Percentiles rank a stretch among this genome's conserved stretches.
Conservation (phyloP, 1,284 basidiomycete species). For the Mycena citricolor region DNA sequence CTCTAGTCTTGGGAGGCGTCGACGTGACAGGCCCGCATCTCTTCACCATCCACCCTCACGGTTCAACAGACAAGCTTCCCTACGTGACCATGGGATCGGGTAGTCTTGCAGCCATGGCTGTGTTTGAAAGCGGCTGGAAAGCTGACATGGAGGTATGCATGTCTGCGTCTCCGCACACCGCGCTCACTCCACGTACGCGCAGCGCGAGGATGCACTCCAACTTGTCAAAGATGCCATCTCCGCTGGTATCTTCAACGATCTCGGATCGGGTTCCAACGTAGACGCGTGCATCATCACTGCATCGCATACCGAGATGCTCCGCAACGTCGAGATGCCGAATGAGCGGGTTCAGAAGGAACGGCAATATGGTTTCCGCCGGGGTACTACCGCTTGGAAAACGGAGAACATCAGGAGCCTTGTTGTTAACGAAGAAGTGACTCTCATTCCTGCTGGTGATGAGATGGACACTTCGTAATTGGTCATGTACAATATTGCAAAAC, state of each 20-base stretch:
- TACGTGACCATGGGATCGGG: slow-evolving; percentile 99
- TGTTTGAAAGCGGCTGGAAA: slow-evolving; percentile 90
- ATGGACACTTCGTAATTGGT: slow-evolving; percentile 72
- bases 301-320: slow-evolving; percentile 80
- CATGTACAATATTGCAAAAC: too few species aligned
- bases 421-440: slow-evolving; percentile 67
- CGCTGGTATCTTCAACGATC: slow-evolving; percentile 98
- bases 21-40: slow-evolving; percentile 92
- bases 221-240: slow-evolving; percentile 88
- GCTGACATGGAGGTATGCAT: slow-evolving; percentile 74
- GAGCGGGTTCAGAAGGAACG: slow-evolving; percentile 83
- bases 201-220: slow-evolving; percentile 82
- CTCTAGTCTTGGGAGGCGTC: slow-evolving; percentile 96
- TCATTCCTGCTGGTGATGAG: slow-evolving; percentile 53
- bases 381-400: slow-evolving; percentile 86
- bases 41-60: slow-evolving; percentile 96
- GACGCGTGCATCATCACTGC: slow-evolving; percentile 95
- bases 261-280: slow-evolving; percentile 96
- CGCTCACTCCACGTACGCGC: slow-evolving; percentile 14
- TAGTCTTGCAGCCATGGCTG: slow-evolving; percentile 95
- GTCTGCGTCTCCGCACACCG: slow-evolving; percentile 2
- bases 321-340: slow-evolving; percentile 93
- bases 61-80: slow-evolving; percentile 97
- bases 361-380: slow-evolving; percentile 80
- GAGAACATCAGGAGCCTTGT: slow-evolving; percentile 75